Base-by-base conservation (phyloP, 352 stramenopile genomes). In the Pythium apleroticum region DNA sequence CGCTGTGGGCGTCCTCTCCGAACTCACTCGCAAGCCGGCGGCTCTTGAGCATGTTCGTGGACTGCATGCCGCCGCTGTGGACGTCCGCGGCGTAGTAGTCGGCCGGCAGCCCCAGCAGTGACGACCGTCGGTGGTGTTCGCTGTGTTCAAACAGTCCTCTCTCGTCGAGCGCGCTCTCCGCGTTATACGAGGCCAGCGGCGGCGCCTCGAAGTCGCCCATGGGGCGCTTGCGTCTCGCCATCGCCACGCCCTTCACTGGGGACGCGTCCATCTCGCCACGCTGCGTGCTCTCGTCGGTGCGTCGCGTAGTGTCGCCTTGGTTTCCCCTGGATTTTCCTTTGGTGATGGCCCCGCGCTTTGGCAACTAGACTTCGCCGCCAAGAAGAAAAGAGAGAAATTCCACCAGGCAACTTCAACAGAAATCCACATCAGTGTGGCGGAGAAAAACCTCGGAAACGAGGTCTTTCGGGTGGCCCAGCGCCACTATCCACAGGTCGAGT, bases 171-270 rank as follows among this genome's bases (percentile, higher is more conserved):
- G 55, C 66, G 14, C n/a, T 33, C 6, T 59, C 25, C 1, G 33
- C 20, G 17, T 20, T 4, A 28, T 55, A 46, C 22, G 45, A 25
- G n/a, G 41, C 12, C 24, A 63, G 5, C 15, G 52, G 24, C 10
- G 62, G 58, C 24, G 65, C 43, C 35, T 71, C 52, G 48, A 71
- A 67, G 37, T 76, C 67, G 8, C 78, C 67, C 22, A 78, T 60
- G 30, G 67, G 49, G 57, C 77, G 74, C 66, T 86, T 85, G 52
- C 74, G 72, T 25, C 63, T 59, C 27, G 52, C 49, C 10, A 52
- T 48, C 39, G 19, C 48, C 27, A 19, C 27, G 17, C 31, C 62
- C 19, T 41, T 69, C 27, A 3, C 41, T 24, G 35, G n/a, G 9
- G 41, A 41, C 20, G 43, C 46, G 43, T 85, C 63, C 74, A 77